A percentile compares a stretch with the other conserved stretches of the same genome.
Evolutionary conservation across 1,284 basidiomycete species (phyloP).

Genomic region (Meira nashicola): DNA sequence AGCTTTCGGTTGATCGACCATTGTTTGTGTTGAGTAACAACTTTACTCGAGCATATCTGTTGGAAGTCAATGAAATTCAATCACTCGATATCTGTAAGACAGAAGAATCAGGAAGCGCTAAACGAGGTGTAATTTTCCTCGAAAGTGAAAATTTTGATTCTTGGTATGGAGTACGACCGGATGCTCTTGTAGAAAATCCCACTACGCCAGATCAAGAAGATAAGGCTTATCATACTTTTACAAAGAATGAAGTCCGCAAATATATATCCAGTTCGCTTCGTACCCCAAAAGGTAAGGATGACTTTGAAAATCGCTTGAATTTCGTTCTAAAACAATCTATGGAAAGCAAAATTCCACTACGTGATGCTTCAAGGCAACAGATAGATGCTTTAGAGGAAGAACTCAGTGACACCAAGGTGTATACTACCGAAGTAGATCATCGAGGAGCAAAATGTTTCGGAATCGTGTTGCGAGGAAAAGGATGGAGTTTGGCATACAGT

Average conservation of each 20-base stretch:
- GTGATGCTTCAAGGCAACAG: background rate
- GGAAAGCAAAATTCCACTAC: background rate
- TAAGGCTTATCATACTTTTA: too few species aligned
- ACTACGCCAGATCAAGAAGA: background rate
- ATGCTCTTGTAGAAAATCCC: background rate
- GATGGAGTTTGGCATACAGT: conserved; percentile 59
- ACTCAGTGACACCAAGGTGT: background rate
- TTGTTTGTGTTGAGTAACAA: conserved; percentile 68
- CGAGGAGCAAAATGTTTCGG: conserved; percentile 28
- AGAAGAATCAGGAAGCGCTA: conserved; percentile 9
- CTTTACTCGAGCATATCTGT: conserved; percentile 62
- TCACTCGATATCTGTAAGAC: conserved; percentile 60
- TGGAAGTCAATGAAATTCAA: conserved; percentile 50
- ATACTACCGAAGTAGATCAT: conserved; percentile 18
- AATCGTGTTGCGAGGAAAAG: conserved; percentile 21
- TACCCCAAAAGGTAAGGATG: background rate
- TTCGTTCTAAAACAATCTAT: background rate
- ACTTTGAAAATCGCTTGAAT: background rate
- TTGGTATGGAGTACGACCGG: conserved; percentile 24
- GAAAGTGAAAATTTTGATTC: conserved; percentile 33
- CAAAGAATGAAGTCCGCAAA: too few species aligned
- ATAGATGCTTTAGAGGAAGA: background rate
- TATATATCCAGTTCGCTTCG: background rate
- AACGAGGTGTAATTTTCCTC: conserved; percentile 56
- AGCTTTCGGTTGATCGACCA: conserved; percentile 58